A percentile compares a stretch with the other conserved stretches of the same genome.
Conservation (phyloP, 305 asterid genomes). For the Caryopteris hybrid region DNA sequence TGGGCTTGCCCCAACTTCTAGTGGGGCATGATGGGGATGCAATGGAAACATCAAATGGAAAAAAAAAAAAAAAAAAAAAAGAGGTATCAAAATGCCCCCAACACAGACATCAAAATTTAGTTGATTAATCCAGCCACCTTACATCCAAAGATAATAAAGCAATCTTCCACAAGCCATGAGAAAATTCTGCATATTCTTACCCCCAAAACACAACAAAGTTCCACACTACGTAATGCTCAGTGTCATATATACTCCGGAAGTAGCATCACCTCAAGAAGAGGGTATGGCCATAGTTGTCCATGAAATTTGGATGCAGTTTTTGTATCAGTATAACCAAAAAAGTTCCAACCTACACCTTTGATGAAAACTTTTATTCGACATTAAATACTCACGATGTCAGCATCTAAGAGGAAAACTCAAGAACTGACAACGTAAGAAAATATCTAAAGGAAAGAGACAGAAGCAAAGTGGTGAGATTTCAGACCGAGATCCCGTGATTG, state of each 20-base stretch:
- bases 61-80: too few relatives aligned
- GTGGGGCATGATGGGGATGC: too few relatives aligned
- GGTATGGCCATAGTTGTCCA: background rate
- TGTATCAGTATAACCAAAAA: background rate
- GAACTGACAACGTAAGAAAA: too few relatives aligned
- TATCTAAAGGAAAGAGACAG: background rate
- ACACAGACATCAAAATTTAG: too few relatives aligned
- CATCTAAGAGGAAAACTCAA: background rate
- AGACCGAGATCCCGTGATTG: slow-evolving; percentile 88
- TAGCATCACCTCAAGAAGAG: background rate
- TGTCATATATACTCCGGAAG: too few relatives aligned
- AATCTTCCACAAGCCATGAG: background rate
- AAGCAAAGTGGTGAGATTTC: slow-evolving; percentile 18
- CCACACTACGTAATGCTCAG: background rate
- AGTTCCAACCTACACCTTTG: slow-evolving; percentile 4
- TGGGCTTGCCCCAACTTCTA: too few relatives aligned
- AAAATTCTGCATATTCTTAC: too few relatives aligned
- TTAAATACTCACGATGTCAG: background rate
- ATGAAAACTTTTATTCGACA: slow-evolving; percentile 12
- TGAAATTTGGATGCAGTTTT: background rate
- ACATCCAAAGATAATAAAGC: background rate
- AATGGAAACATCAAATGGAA: too few relatives aligned
- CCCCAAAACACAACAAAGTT: too few relatives aligned
- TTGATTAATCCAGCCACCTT: too few relatives aligned
- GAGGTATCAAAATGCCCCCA: too few relatives aligned